Conservation (phyloP, 768 basidiomycete species). For the Mycena vitilis region DNA sequence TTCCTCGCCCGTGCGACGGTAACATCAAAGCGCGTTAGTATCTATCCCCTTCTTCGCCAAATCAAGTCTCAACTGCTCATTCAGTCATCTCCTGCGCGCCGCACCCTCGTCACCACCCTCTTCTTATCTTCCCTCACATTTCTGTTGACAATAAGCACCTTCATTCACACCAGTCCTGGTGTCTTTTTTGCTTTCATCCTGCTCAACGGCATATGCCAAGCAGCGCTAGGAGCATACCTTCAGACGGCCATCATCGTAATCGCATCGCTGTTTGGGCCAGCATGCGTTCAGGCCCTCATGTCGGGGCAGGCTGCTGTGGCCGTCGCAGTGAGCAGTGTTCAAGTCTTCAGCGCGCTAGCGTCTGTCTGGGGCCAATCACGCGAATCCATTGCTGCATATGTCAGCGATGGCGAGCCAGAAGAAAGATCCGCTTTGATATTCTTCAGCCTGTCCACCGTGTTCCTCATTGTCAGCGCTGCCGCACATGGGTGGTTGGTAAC, state of each 20-base stretch:
- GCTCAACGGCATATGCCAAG: conserved; percentile 67
- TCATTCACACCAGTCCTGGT: conserved; percentile 62
- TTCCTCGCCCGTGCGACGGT: conserved; percentile 82
- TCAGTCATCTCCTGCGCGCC: conserved; percentile 71
- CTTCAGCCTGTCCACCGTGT: conserved; percentile 76
- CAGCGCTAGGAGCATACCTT: conserved; percentile 76
- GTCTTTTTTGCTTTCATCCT: conserved; percentile 76
- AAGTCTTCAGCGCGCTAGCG: conserved; percentile 71
- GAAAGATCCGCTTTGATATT: conserved; percentile 79
- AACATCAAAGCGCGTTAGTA: conserved; percentile 72
- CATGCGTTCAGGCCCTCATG: conserved; percentile 79
- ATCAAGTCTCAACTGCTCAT: conserved; percentile 1
- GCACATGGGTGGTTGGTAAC: conserved; percentile 69
- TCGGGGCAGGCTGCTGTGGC: conserved; percentile 90
- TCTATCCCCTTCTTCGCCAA: neutral
- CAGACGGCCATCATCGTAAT: conserved; percentile 83
- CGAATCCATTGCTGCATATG: conserved; percentile 40
- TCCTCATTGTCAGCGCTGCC: conserved; percentile 64
- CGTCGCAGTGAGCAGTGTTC: conserved; percentile 82
- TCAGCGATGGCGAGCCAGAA: conserved; percentile 63
- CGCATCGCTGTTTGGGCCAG: conserved; percentile 83
- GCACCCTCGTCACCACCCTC: conserved; percentile 64
- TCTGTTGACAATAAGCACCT: conserved; percentile 75
- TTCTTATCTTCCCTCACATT: conserved; percentile 64
- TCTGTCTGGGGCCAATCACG: conserved; percentile 63